Evolutionary conservation across 371 early-diverging fungal genomes (phyloP).

Genomic region (Lichtheimia ramosa): DNA sequence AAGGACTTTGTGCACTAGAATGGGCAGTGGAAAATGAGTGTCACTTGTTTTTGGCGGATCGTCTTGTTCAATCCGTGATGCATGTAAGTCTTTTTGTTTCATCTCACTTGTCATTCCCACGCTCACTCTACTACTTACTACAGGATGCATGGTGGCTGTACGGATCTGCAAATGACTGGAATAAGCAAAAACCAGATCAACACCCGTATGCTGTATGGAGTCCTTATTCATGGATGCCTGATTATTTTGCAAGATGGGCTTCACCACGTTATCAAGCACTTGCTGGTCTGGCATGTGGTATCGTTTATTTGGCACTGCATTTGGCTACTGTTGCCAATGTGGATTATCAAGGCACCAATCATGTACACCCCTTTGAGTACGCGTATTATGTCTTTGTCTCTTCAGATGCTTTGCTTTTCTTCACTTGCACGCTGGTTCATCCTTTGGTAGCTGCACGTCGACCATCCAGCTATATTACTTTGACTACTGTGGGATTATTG

Average conservation of each 20-base stretch:
- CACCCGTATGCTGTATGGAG: no score
- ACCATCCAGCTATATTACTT: slow-evolving; percentile 26
- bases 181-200: no score
- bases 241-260: slow-evolving; percentile 40
- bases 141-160: slow-evolving; percentile 34
- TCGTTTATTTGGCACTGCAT: slow-evolving; percentile 36
- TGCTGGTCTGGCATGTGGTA: slow-evolving; percentile 19
- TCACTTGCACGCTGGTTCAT: slow-evolving; percentile 2
- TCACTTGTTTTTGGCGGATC: slow-evolving; percentile 33
- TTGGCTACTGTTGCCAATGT: slow-evolving; percentile 28
- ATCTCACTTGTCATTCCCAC: not conserved
- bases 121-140: not conserved
- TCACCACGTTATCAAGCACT: slow-evolving; percentile 37
- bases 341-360: slow-evolving; percentile 30
- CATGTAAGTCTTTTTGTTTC: slow-evolving; percentile 19
- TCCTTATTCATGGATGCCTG: not conserved
- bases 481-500: slow-evolving; percentile 19
- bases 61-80: slow-evolving; percentile 25
- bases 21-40: slow-evolving; percentile 42
- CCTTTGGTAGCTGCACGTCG: slow-evolving; percentile 19
- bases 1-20: slow-evolving; percentile 27
- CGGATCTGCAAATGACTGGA: slow-evolving; percentile 28
- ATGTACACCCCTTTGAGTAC: slow-evolving; percentile 30
- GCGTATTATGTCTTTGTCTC: slow-evolving; percentile 36
- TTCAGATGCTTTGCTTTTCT: slow-evolving; percentile 27